Evolutionary conservation across 306 rosid species (phyloP), one percentile per base, ranked within the genome.

Genomic region (Gleditsia sinensis): DNA sequence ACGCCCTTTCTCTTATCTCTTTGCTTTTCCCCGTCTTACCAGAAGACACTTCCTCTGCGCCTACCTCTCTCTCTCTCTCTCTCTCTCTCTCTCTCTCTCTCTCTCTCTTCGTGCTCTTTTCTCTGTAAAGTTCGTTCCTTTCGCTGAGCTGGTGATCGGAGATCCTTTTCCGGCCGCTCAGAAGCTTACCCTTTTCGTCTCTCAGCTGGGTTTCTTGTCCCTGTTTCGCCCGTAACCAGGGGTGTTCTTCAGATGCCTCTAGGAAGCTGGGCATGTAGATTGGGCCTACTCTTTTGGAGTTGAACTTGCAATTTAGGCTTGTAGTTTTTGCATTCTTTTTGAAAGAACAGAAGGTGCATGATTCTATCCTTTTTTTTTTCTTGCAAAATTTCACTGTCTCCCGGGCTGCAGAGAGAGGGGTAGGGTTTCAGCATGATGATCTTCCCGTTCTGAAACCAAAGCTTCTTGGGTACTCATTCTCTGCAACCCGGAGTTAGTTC

Each of bases 401-500:
- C 10, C 30, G 10, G 59, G 30, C 9, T 5, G 20, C 37, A 56
- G 2, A 27, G 8, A 54, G 9, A 14, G n/a, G n/a, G 9, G 12
- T 28, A 25, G 62, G 37, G 10, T 56, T 7, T 27, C 20, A 56
- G 2, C 32, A 55, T 10, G 7, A 23, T 55, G 34, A 11, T 2
- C 7, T 55, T 55, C 61, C 8, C 7, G 17, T 24, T 27, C 14
- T 33, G 67, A 17, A 60, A 60, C 27, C 27, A 34, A 32, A 60
- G 2, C 21, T 27, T 56, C 16, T 72, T 42, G 55, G 58, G 17
- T 5, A 7, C 27, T 45, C 46, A 17, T 72, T 57, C 75, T 54
- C 64, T 70, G 53, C 40, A 54, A 36, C 55, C 25, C 30, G 0
- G 66, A 39, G 67, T 72, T 28, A 72, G 37, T 23, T 8, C 54